These are phyloP conservation scores for Boletus sensibilis DNA, from an alignment of 768 basidiomycete species.

Conservation along the genomic window DNA sequence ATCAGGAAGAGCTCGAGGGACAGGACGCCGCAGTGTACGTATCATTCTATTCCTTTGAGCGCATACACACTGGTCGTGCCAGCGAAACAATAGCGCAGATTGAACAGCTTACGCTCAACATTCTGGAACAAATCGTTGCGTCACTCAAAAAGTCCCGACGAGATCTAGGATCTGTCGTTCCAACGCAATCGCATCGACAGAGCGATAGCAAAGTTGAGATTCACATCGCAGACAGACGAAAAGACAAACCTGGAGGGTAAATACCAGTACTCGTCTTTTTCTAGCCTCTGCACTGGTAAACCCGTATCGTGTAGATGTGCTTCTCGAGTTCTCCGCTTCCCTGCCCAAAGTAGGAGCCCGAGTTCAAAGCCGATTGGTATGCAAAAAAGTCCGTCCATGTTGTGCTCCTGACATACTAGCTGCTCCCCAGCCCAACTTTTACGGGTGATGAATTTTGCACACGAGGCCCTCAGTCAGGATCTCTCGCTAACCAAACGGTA, in stretches of 20 bases:
- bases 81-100: conserved; percentile 30
- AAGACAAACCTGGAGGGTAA: conserved; percentile 32
- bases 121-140: conserved; percentile 33
- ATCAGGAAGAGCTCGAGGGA: conserved; percentile 14
- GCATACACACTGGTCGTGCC: conserved; percentile 2
- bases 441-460: conserved; percentile 62
- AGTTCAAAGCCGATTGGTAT: conserved; percentile 46
- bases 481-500: conserved; percentile 67
- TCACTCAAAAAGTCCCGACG: conserved; percentile 11
- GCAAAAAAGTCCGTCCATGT: background rate
- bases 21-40: conserved; percentile 8
- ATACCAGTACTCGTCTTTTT: background rate
- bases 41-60: background rate
- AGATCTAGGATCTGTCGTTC: background rate
- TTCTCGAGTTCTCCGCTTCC: conserved; percentile 36
- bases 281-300: background rate
- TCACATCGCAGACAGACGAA: conserved; percentile 37
- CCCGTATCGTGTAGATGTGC: conserved; percentile 7
- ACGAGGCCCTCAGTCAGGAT: conserved; percentile 57
- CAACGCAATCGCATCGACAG: conserved; percentile 5
- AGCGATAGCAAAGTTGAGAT: conserved; percentile 32
- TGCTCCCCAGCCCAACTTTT: conserved; percentile 60
- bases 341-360: conserved; percentile 33
- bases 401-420: background rate
- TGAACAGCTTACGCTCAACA: conserved; percentile 30